Evolutionary conservation across 345 rosid genomes (phyloP), one percentile per base, ranked within the genome.

Genomic region (Corchorus olitorius): DNA sequence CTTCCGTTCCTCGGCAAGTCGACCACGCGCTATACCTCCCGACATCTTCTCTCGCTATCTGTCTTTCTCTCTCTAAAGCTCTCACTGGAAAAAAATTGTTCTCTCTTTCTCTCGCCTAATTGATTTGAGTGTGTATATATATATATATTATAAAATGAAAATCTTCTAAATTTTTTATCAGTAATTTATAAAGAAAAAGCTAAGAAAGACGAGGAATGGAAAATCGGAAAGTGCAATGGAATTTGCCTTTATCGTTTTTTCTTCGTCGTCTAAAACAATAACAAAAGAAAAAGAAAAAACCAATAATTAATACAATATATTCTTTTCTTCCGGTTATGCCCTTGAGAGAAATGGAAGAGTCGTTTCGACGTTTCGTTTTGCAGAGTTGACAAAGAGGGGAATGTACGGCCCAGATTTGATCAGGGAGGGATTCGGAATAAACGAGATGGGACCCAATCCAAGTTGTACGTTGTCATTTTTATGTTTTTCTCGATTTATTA

Each of bases 1-100:
- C 84, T 94, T 94, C 50, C 98, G 84, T 85, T 94, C 98, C 81
- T 94, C 98, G 0, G 97, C 85, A 35, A 94, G 93, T 76, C 98
- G 92, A 45, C 98, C 98, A 74, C 98, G 94, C 59, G 98, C 97
- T 67, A 94, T 93, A 50, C 97, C 97, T 66, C 90, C 87, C 15
- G 98, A 89, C 98, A 94, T 94, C 17, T 55, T 67, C 58, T 71
- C 46, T 50, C 45, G 43, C 27, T 62, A 16, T 22, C 10, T 63
- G 65, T 54, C 39, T n/a, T 14, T 50, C 66, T 74, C 72, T 68
- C 49, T 39, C 76, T 35, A 56, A 60, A n/a, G 15, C 54, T 60
- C 67, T 14, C 8, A 5, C 53, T 17, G 12, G 6, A 16, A 59
- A 59, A 59, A 1, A 20, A 1, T 27, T 27, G 27, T 27, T 15